Evolutionary conservation across 768 basidiomycete genomes (phyloP).

Genomic region (Lactarius evosmus): DNA sequence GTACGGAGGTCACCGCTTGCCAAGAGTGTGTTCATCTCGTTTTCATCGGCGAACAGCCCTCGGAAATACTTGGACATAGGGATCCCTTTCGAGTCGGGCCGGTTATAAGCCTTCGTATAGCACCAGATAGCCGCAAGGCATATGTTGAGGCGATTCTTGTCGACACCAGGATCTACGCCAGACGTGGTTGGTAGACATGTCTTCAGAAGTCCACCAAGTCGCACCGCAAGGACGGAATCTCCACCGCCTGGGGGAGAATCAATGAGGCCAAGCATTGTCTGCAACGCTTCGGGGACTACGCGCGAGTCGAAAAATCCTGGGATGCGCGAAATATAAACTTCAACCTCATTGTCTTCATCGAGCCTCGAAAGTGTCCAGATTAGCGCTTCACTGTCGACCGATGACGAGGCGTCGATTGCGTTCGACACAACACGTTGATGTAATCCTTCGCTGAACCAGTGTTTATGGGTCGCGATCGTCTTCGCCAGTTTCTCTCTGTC

Average conservation of each 20-base stretch:
- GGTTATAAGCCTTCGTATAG: not conserved
- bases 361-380: constrained; percentile 9
- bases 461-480: not conserved
- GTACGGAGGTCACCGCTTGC: not conserved
- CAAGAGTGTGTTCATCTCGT: constrained; percentile 1
- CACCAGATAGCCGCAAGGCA: constrained; percentile 10
- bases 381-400: constrained; percentile 4
- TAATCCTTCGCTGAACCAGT: constrained; percentile 1
- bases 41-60: not conserved
- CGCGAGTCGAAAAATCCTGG: constrained; percentile 13
- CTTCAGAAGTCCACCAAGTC: constrained; percentile 6
- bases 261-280: constrained; percentile 6
- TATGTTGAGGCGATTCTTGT: not conserved
- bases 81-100: not conserved
- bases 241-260: not conserved
- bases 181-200: constrained; percentile 1
- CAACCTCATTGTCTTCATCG: constrained; percentile 9
- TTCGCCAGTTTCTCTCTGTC: not conserved
- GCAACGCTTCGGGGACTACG: not conserved
- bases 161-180: not conserved
- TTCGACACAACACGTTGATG: not conserved
- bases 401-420: constrained; percentile 2
- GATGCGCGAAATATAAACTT: constrained; percentile 4
- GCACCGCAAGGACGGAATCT: constrained; percentile 8
- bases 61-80: constrained; percentile 7